Evolutionary conservation across 2,329 filamentous ascomycete species (phyloP), one percentile per base, ranked within the genome.

Genomic region (Bertia moriformis): DNA sequence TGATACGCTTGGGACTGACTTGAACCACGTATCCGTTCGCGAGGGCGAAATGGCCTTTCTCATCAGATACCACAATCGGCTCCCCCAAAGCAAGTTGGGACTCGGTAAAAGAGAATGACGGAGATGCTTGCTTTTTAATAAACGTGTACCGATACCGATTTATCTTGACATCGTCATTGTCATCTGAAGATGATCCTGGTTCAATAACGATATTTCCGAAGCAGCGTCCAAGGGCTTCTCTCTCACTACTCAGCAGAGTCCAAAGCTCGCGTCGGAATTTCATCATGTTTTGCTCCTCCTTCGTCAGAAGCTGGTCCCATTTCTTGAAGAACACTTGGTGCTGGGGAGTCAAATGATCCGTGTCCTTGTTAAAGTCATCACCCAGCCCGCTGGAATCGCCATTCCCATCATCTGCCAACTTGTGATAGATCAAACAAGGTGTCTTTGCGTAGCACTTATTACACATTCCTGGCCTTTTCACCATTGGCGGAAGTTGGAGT

Each of bases 21-120:
- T 73, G 68, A 2, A 71, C 70, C 2, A 83, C 73, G 51, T 80
- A 84, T 7, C 80, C 80, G 46, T 82, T 83, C 2, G 80, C 77
- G 18, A 85, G 66, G 4, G 78, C 78, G 59, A 81, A 84, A 51
- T 84, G 80, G 0, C 79, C 79, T 43, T 73, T 65, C 51, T 85
- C 79, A 47, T 83, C 80, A 0, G 79, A 84, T 18, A 85, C 66
- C 24, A 85, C 79, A 37, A 84, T 72, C 1, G 80, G 78, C 45
- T 85, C 80, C 24, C 79, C 79, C 35, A 73, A 57, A 13, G 65
- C 73, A 19, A 85, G 69, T 44, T 83, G 78, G 4, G 78, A 83
- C 44, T 84, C 78, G 0, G 71, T 61, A 46, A 84, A 84, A 1
- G 74, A 79, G 45, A 78, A 75, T 0, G 60, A 62, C 2, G 65